These are phyloP conservation scores for Neonectria punicea DNA, from an alignment of 2,329 filamentous ascomycete genomes.

Conservation along the genomic window DNA sequence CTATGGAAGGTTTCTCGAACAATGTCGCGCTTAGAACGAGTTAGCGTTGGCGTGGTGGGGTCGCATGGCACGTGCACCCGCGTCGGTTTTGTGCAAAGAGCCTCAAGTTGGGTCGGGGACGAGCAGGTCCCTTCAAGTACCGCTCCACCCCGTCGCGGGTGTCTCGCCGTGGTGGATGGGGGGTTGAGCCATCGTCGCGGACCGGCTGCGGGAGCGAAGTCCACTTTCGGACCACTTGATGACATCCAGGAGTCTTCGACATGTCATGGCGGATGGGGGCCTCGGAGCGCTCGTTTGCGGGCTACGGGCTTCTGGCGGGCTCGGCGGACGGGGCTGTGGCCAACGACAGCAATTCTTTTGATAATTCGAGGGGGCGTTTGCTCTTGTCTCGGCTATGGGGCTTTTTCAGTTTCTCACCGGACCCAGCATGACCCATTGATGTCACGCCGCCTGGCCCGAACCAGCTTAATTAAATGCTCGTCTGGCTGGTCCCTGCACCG, in stretches of 20 bases:
- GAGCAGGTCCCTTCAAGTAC: slow-evolving; percentile 27
- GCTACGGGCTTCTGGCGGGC: slow-evolving; percentile 10
- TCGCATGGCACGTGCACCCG: slow-evolving; percentile 37
- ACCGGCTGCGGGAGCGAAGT: slow-evolving; percentile 30
- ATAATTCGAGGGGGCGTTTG: slow-evolving; percentile 35
- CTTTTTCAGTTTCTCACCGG: slow-evolving; percentile 23
- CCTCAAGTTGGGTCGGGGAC: slow-evolving; percentile 41
- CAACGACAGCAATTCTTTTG: slow-evolving; percentile 35
- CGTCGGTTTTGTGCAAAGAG: slow-evolving; percentile 42
- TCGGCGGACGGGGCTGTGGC: slow-evolving; percentile 22
- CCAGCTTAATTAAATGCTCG: slow-evolving; percentile 32
- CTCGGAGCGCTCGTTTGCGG: slow-evolving; percentile 21
- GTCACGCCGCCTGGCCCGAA: slow-evolving; percentile 25
- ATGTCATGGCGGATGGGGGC: slow-evolving; percentile 26
- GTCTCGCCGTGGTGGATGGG: slow-evolving; percentile 28
- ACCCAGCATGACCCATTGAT: slow-evolving; percentile 28
- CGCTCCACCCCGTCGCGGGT: slow-evolving; percentile 21
- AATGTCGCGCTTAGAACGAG: slow-evolving; percentile 24
- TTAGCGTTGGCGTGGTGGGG: slow-evolving; percentile 13
- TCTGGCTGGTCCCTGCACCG: slow-evolving; percentile 33
- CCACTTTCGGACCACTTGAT: slow-evolving; percentile 39
- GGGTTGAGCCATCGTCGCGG: slow-evolving; percentile 39
- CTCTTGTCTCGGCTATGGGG: slow-evolving; percentile 34
- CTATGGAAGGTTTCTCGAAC: slow-evolving; percentile 42
- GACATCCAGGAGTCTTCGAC: slow-evolving; percentile 27